Base-by-base conservation (phyloP, 345 rosid species). In the Aethionema arabicum region DNA sequence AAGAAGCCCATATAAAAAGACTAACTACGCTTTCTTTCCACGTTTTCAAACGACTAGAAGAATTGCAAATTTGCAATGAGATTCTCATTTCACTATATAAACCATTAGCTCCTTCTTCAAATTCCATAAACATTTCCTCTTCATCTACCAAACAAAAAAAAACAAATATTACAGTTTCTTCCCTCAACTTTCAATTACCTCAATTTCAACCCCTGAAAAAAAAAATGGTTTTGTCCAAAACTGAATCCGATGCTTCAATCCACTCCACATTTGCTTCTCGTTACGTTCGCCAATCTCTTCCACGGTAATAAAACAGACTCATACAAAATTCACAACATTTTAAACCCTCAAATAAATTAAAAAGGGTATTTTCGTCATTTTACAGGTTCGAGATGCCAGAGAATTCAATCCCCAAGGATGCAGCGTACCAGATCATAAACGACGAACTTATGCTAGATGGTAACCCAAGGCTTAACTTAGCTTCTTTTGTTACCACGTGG, bases 191-290 rank as follows among this genome's bases (percentile, higher is more conserved):
- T 52, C 41, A 2, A 16, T 33, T 49, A 13, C 40, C 32, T 50
- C 66, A 31, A 31, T 59, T 37, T 9, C 52, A 46, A 45, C 36
- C 11, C 56, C 35, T 53, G 32, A n/a, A 16, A 44, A 8, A 46
- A 29, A 51, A 55, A 37, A 88, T 88, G 96, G 93, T 81, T 73
- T 81, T 88, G 15, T 81, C 95, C 0, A 82, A 77, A 62, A 82
- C 79, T 0, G 73, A 86, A 16, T 79, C 93, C 2, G 90, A 88
- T 47, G 81, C 73, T 12, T 86, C 96, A n/a, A 52, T 88, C 53
- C 95, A 88, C 69, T 86, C 93, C 56, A 88, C 96, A 6, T 88
- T 88, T 51, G 87, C 96, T 47, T 88, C 96, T 56, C 96, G 91
- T 46, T 88, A 88, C 46, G 96, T 88, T 53, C 86, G 93, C 11